Conservation (phyloP, 139 green algal species). For the Coelastrella sp. region DNA sequence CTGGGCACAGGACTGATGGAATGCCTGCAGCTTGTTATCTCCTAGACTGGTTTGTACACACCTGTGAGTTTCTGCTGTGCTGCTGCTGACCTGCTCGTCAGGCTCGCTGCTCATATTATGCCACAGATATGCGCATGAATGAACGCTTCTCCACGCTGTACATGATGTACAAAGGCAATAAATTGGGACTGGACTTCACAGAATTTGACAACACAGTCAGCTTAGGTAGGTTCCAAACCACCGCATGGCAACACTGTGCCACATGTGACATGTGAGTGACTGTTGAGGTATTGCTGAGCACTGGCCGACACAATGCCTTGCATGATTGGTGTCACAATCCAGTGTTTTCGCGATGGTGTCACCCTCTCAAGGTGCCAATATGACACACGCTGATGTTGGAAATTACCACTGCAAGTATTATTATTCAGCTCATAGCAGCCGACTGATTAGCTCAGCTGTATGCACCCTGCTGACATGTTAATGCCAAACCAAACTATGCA, state of each 20-base stretch:
- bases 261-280: background rate
- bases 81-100: conserved; percentile 2
- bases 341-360: too few relatives aligned
- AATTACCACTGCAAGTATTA: too few relatives aligned
- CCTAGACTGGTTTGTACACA: background rate
- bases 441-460: too few relatives aligned
- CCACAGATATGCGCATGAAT: conserved; percentile 42
- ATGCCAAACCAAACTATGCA: too few relatives aligned
- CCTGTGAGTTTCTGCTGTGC: background rate
- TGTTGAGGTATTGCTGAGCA: background rate
- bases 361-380: too few relatives aligned
- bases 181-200: conserved; percentile 38
- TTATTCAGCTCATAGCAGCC: too few relatives aligned
- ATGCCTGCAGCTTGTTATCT: background rate
- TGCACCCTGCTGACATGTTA: too few relatives aligned
- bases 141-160: conserved; percentile 13
- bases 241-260: background rate
- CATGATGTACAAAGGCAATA: conserved; percentile 34
- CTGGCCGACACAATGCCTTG: too few relatives aligned
- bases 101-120: conserved; percentile 23
- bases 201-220: conserved; percentile 26
- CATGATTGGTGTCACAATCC: too few relatives aligned
- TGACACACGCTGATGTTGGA: too few relatives aligned
- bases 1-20: background rate
- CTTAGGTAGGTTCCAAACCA: background rate